A percentile compares a stretch with the other conserved stretches of the same genome.
These are phyloP conservation scores for Zoysia matrella DNA, from an alignment of 202 grass and related monocot species.

Conservation along the genomic window DNA sequence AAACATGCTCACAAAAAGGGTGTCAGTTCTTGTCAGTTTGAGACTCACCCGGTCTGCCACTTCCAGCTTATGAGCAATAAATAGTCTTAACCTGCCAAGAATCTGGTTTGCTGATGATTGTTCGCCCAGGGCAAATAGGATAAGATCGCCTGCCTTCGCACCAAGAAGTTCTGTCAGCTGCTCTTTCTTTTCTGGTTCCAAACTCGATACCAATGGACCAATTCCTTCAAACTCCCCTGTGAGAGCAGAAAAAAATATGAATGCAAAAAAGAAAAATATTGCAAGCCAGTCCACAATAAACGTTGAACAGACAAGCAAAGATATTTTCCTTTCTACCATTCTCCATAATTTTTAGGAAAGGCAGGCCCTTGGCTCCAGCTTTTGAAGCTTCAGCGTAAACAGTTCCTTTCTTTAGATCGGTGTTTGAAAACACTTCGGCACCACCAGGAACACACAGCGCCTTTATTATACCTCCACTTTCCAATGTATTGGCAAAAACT, in stretches of 20 bases:
- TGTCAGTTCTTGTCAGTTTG: conserved; percentile 5
- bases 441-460: conserved; percentile 77
- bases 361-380: conserved; percentile 90
- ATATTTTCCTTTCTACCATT: conserved; percentile 62
- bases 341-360: conserved; percentile 92
- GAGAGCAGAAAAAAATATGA: conserved; percentile 1
- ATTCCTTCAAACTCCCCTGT: conserved; percentile 89
- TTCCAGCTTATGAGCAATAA: conserved; percentile 75
- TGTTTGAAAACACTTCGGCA: conserved; percentile 89
- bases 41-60: conserved; percentile 74
- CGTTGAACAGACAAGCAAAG: conserved; percentile 1
- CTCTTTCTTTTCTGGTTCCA: conserved; percentile 72
- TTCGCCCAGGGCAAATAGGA: conserved; percentile 92
- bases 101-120: conserved; percentile 62
- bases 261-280: background rate
- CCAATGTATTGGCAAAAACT: conserved; percentile 86
- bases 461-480: conserved; percentile 78
- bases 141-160: conserved; percentile 77
- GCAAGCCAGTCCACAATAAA: background rate
- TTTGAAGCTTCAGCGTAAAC: conserved; percentile 86
- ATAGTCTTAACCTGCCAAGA: conserved; percentile 83
- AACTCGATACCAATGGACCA: conserved; percentile 66
- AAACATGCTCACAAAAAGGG: conserved; percentile 28
- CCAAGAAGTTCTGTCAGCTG: conserved; percentile 57
- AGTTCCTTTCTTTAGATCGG: conserved; percentile 89